Evolutionary conservation across 176 grass and related monocot genomes (phyloP).

Genomic region (Melocanna baccifera): DNA sequence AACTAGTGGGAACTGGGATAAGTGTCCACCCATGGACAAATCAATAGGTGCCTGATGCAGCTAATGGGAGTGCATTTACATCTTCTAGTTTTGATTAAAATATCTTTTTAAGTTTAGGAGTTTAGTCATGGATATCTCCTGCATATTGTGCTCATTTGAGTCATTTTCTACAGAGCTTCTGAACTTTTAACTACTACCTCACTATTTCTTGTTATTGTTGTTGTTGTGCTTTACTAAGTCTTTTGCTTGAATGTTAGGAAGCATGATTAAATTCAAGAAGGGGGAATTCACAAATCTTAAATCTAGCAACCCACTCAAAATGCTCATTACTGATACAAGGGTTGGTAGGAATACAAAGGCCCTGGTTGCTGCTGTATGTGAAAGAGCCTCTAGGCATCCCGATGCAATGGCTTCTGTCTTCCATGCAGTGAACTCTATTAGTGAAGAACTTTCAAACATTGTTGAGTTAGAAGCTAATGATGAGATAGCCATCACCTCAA

Average conservation of each 20-base stretch:
- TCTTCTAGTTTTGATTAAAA: background rate
- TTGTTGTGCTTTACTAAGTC: conserved; percentile 1
- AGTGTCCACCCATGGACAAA: background rate
- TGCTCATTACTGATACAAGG: conserved; percentile 89
- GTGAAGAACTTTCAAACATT: conserved; percentile 63
- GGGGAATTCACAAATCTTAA: conserved; percentile 56
- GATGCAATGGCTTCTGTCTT: conserved; percentile 71
- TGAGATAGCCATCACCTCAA: conserved; percentile 55
- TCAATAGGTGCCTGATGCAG: background rate
- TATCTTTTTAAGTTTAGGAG: background rate
- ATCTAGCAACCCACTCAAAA: conserved; percentile 62
- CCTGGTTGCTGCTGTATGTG: conserved; percentile 69
- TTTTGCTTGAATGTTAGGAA: conserved; percentile 43
- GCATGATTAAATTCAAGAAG: conserved; percentile 90
- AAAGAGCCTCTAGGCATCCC: conserved; percentile 65
- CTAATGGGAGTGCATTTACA: background rate
- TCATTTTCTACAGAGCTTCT: background rate
- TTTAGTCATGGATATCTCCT: background rate
- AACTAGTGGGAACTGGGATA: background rate
- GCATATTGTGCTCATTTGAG: background rate
- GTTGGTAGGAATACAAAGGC: conserved; percentile 91
- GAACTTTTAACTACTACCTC: background rate
- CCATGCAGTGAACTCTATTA: conserved; percentile 72
- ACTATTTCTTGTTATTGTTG: background rate
- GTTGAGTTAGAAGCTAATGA: conserved; percentile 56